Evolutionary conservation across 176 grass and related monocot species (phyloP).

Genomic region (Lolium multiflorum): DNA sequence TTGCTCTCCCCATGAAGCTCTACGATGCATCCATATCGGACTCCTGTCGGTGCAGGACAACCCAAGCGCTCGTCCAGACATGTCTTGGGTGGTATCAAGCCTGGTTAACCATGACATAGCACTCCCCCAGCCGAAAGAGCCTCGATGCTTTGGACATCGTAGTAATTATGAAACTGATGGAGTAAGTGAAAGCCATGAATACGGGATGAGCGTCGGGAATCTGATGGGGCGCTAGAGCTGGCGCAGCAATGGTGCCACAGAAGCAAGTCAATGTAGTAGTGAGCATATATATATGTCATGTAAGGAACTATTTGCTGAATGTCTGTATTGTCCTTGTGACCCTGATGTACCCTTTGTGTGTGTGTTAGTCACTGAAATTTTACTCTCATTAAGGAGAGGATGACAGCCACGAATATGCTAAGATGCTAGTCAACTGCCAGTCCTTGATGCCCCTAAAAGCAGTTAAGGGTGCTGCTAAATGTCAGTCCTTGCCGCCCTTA

Average conservation of each 20-base stretch:
- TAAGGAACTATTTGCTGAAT: background rate
- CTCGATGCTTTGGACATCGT: background rate
- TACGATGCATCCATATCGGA: conserved; percentile 40
- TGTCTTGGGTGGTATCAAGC: conserved; percentile 44
- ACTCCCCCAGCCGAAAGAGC: conserved; percentile 40
- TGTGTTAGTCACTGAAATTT: too few relatives aligned
- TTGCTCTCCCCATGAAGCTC: conserved; percentile 19
- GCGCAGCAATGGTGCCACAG: background rate
- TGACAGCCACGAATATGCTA: too few relatives aligned
- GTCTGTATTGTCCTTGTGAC: background rate
- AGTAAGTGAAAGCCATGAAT: background rate
- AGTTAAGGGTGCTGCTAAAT: too few relatives aligned
- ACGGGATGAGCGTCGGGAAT: conserved; percentile 2
- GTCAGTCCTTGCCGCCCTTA: too few relatives aligned
- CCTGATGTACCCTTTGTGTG: background rate
- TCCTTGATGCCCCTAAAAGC: too few relatives aligned
- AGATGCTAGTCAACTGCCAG: too few relatives aligned
- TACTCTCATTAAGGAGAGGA: too few relatives aligned
- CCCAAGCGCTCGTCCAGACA: conserved; percentile 41
- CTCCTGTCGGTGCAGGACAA: conserved; percentile 51
- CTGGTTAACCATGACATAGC: conserved; percentile 37
- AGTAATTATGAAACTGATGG: background rate
- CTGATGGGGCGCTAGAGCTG: conserved; percentile 37
- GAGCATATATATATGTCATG: background rate
- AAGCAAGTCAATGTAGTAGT: background rate